Conservation (phyloP, 768 basidiomycete genomes). For the Mycena amicta region DNA sequence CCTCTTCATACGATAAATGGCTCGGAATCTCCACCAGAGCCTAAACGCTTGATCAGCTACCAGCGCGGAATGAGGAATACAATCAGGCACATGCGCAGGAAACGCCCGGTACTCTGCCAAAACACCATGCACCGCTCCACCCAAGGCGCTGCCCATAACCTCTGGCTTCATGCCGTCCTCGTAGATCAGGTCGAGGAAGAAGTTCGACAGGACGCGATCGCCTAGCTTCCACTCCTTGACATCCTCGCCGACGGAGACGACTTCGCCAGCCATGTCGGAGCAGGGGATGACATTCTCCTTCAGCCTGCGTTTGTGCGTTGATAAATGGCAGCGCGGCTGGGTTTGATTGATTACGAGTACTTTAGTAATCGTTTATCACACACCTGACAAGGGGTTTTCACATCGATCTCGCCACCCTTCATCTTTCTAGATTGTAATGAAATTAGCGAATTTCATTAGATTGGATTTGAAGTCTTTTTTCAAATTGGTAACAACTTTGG, state of each 20-base stretch:
- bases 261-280: slow-evolving; percentile 65
- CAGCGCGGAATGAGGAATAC: not conserved
- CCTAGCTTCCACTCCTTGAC: slow-evolving; percentile 53
- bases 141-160: slow-evolving; percentile 38
- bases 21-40: slow-evolving; percentile 57
- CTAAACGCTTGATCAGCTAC: slow-evolving; percentile 24
- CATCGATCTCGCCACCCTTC: too few species aligned
- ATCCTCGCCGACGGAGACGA: slow-evolving; percentile 47
- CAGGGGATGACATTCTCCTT: too few species aligned
- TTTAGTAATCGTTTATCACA: not conserved
- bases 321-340: slow-evolving; percentile 31
- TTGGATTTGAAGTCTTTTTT: too few species aligned
- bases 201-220: slow-evolving; percentile 61
- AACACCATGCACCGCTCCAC: slow-evolving; percentile 52
- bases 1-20: too few species aligned
- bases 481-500: too few species aligned
- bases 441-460: too few species aligned
- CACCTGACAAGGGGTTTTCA: too few species aligned
- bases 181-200: slow-evolving; percentile 48
- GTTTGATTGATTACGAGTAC: not conserved
- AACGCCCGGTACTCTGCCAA: slow-evolving; percentile 58
- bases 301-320: too few species aligned
- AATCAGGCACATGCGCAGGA: slow-evolving; percentile 39
- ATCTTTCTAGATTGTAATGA: too few species aligned
- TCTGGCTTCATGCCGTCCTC: slow-evolving; percentile 34